Evolutionary conservation across 164 flowering plant species (phyloP).

Genomic region (Aristolochia fimbriata): DNA sequence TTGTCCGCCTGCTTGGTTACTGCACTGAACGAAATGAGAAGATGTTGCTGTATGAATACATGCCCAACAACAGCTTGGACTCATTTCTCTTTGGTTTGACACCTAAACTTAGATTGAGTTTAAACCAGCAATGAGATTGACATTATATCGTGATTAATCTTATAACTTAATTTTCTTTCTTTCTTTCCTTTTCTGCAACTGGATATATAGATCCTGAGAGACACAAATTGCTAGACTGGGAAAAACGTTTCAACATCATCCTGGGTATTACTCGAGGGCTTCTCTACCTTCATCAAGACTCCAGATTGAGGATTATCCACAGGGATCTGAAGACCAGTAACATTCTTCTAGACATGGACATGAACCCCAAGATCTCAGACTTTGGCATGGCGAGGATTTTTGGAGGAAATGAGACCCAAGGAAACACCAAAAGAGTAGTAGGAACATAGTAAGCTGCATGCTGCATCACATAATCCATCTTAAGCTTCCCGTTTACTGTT

Average conservation of each 20-base stretch:
- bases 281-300: slow-evolving; percentile 38
- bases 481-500: too few relatives aligned
- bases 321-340: slow-evolving; percentile 37
- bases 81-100: slow-evolving; percentile 17
- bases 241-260: slow-evolving; percentile 16
- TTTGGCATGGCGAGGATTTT: slow-evolving; percentile 60
- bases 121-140: too few relatives aligned
- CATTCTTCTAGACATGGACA: slow-evolving; percentile 31
- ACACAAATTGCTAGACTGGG: slow-evolving; percentile 13
- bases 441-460: slow-evolving; percentile 22
- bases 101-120: background rate
- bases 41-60: slow-evolving; percentile 35
- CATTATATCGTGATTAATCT: too few relatives aligned
- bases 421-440: slow-evolving; percentile 14
- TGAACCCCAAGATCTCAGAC: slow-evolving; percentile 40
- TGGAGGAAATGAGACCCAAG: slow-evolving; percentile 14
- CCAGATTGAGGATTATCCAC: slow-evolving; percentile 2
- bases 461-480: background rate
- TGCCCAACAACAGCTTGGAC: slow-evolving; percentile 42
- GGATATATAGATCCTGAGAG: slow-evolving; percentile 7
- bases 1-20: slow-evolving; percentile 34
- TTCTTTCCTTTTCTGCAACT: too few relatives aligned
- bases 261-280: slow-evolving; percentile 44
- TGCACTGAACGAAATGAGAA: slow-evolving; percentile 29
- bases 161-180: too few relatives aligned